These are phyloP conservation scores for Hemerocallis citrina DNA, from an alignment of 106 monocot genomes.

Conservation along the genomic window DNA sequence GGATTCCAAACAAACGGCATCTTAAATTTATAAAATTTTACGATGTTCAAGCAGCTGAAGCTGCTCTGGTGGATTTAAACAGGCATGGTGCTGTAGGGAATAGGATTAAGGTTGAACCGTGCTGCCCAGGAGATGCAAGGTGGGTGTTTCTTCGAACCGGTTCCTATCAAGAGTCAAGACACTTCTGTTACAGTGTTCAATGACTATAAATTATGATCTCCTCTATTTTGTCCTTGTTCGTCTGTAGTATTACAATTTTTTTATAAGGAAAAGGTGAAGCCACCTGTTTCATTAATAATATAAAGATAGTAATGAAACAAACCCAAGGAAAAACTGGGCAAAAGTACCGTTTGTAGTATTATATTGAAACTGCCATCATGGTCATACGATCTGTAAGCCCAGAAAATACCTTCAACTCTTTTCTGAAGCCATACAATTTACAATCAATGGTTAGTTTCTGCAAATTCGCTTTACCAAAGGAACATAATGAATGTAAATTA, in stretches of 20 bases:
- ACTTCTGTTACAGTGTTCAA: neutral
- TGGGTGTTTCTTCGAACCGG: conserved; percentile 14
- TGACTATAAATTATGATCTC: neutral
- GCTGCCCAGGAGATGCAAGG: conserved; percentile 23
- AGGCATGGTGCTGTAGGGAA: conserved; percentile 47
- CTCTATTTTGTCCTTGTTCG: neutral
- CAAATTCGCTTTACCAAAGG: no score
- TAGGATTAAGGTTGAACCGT: conserved; percentile 54
- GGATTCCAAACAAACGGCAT: conserved; percentile 41
- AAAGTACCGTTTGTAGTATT: no score
- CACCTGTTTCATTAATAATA: no score
- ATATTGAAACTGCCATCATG: no score
- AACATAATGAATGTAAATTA: no score
- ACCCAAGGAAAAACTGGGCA: no score
- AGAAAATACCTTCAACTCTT: no score
- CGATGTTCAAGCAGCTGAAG: conserved; percentile 74
- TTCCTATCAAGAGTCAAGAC: neutral
- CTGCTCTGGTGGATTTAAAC: conserved; percentile 57
- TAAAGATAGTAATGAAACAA: no score
- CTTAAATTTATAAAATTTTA: conserved; percentile 62
- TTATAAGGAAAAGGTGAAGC: no score
- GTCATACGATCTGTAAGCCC: no score
- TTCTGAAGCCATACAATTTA: no score
- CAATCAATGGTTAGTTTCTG: no score
- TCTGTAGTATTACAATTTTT: neutral